These are phyloP conservation scores for Silene vulgaris DNA, from an alignment of 179 eudicot species.

Conservation along the genomic window DNA sequence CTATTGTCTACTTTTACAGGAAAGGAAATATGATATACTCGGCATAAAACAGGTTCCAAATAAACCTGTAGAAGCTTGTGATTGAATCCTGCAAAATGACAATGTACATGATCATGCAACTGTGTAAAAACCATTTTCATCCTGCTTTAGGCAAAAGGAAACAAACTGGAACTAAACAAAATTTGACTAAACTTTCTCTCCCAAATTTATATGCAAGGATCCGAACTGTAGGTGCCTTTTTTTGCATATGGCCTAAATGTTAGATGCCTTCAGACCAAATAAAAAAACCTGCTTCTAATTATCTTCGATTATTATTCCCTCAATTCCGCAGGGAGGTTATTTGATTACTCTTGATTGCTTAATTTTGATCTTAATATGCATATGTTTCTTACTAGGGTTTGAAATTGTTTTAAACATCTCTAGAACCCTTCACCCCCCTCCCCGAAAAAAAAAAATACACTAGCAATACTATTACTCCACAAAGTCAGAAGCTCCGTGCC, in stretches of 20 bases:
- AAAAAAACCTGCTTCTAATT: too few species aligned
- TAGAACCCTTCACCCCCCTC: too few species aligned
- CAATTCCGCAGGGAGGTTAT: too few species aligned
- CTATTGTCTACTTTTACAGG: slow-evolving; percentile 30
- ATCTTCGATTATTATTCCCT: too few species aligned
- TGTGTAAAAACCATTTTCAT: neutral
- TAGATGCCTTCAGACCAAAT: too few species aligned
- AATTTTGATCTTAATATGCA: too few species aligned
- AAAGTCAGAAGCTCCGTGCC: neutral
- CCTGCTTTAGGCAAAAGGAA: neutral
- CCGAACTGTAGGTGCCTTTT: too few species aligned
- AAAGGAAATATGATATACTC: slow-evolving; percentile 88
- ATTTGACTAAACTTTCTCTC: neutral
- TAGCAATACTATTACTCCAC: neutral
- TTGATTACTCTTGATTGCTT: too few species aligned
- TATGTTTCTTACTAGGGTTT: too few species aligned
- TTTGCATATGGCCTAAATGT: too few species aligned
- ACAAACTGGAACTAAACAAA: neutral
- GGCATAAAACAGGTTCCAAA: slow-evolving; percentile 90
- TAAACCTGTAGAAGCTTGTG: slow-evolving; percentile 72
- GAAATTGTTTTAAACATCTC: too few species aligned
- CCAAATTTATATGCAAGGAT: neutral
- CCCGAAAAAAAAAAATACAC: too few species aligned
- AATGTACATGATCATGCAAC: slow-evolving; percentile 9
- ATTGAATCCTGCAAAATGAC: slow-evolving; percentile 82